A percentile compares a stretch with the other conserved stretches of the same genome.
These are phyloP conservation scores for Plectosphaerella cucumerina DNA, from an alignment of 2,329 filamentous ascomycete genomes.

Conservation along the genomic window DNA sequence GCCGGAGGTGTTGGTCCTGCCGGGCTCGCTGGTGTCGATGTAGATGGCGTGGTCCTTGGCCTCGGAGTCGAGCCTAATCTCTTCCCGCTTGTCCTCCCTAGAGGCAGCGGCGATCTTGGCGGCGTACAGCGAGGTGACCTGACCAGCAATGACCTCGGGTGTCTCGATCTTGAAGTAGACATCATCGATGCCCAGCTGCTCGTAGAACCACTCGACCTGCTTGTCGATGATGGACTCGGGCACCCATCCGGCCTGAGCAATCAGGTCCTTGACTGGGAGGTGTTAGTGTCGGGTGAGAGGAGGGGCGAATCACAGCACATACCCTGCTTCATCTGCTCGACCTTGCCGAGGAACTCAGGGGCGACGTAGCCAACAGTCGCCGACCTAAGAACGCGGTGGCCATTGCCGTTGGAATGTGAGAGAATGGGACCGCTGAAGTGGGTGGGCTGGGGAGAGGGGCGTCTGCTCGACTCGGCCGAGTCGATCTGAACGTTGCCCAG, in stretches of 20 bases:
- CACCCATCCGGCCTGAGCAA: conserved; percentile 79
- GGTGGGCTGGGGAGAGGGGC: conserved; percentile 83
- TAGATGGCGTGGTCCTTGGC: conserved; percentile 93
- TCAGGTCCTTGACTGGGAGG: conserved; percentile 68
- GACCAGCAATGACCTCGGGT: conserved; percentile 81
- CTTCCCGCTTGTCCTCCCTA: conserved; percentile 86
- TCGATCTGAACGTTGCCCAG: conserved; percentile 35
- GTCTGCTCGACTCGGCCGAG: conserved; percentile 45
- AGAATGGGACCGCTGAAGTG: conserved; percentile 69
- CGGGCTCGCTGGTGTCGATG: conserved; percentile 94
- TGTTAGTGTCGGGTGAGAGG: neutral
- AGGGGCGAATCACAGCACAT: conserved; percentile 21
- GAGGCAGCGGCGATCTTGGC: conserved; percentile 94
- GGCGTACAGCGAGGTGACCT: conserved; percentile 94
- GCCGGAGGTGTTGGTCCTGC: conserved; percentile 69
- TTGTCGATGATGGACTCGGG: conserved; percentile 76
- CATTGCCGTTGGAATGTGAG: conserved; percentile 49
- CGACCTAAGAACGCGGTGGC: conserved; percentile 75
- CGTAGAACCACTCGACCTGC: conserved; percentile 96
- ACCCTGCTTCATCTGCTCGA: conserved; percentile 83
- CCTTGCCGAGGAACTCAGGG: conserved; percentile 88
- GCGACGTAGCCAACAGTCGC: conserved; percentile 92
- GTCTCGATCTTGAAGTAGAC: conserved; percentile 95
- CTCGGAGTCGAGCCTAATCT: conserved; percentile 95
- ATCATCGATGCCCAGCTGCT: conserved; percentile 95